Percentiles rank a stretch among this genome's conserved stretches.
These are phyloP conservation scores for Kandelia obovata DNA, from an alignment of 345 rosid genomes.

Conservation along the genomic window DNA sequence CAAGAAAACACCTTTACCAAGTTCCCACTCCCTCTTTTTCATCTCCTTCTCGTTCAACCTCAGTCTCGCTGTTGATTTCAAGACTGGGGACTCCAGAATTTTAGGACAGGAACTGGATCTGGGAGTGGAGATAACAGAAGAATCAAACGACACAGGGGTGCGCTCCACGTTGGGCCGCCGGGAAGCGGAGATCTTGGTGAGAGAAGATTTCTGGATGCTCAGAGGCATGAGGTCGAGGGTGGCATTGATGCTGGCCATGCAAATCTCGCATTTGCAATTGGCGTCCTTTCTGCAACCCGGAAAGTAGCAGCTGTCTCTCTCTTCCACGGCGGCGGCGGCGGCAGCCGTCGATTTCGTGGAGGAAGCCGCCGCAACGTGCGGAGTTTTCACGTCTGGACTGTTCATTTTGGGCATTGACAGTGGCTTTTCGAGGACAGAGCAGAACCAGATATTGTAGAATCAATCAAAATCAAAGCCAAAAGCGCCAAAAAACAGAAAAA, in stretches of 20 bases:
- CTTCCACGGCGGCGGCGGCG: constrained; percentile 27
- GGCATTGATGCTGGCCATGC: constrained; percentile 81
- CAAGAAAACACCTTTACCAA: constrained; percentile 10
- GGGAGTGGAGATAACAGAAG: constrained; percentile 50
- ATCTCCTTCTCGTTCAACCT: constrained; percentile 22
- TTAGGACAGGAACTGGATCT: constrained; percentile 34
- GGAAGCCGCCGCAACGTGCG: constrained; percentile 17
- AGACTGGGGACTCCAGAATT: constrained; percentile 31
- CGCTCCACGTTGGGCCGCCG: constrained; percentile 23
- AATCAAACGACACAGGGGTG: constrained; percentile 56
- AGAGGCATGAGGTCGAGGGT: constrained; percentile 83
- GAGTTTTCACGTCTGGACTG: constrained; percentile 37
- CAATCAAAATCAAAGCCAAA: too few species aligned
- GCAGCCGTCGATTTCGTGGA: constrained; percentile 43
- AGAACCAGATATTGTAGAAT: too few species aligned
- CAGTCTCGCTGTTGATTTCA: constrained; percentile 41
- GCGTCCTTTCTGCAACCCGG: constrained; percentile 87
- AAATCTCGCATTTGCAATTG: constrained; percentile 74
- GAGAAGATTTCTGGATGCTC: constrained; percentile 63
- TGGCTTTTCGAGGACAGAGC: too few species aligned
- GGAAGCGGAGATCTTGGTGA: constrained; percentile 53
- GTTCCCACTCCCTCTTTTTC: constrained; percentile 6
- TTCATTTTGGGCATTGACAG: neutral
- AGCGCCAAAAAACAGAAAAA: too few species aligned
- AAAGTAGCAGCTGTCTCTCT: constrained; percentile 68